phyloP scores from a whole-genome alignment of 1,139 yeast genomes.

The Hansenula sp. region DNA sequence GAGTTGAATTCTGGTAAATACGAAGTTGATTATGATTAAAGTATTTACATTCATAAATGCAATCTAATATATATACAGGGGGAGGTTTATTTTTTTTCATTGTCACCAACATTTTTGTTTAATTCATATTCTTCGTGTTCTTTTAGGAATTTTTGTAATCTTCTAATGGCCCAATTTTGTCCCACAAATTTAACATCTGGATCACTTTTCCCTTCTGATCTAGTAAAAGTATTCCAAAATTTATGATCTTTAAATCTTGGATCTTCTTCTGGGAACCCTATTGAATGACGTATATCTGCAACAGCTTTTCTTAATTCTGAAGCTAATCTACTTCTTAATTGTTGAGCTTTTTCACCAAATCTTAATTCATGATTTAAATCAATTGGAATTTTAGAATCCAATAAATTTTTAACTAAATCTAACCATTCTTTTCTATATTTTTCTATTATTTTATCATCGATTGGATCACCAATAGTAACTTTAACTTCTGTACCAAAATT shows the following conservation, averaged over 20 bases:
- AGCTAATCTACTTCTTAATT: slow-evolving; percentile 67
- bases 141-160: slow-evolving; percentile 54
- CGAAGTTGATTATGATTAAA: neutral
- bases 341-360: slow-evolving; percentile 57
- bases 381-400: slow-evolving; percentile 42
- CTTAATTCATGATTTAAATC: slow-evolving; percentile 62
- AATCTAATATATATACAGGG: neutral
- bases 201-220: slow-evolving; percentile 60
- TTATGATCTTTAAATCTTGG: slow-evolving; percentile 59
- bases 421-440: slow-evolving; percentile 67
- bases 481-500: slow-evolving; percentile 65
- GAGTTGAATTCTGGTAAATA: slow-evolving; percentile 2
- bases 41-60: neutral
- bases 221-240: slow-evolving; percentile 70
- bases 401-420: slow-evolving; percentile 48
- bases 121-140: slow-evolving; percentile 28
- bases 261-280: slow-evolving; percentile 53
- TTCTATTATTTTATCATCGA: slow-evolving; percentile 59
- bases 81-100: neutral
- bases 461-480: slow-evolving; percentile 67
- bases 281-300: slow-evolving; percentile 49
- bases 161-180: slow-evolving; percentile 72
- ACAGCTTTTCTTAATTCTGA: slow-evolving; percentile 63
- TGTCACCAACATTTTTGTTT: slow-evolving; percentile 6
- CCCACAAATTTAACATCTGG: slow-evolving; percentile 69